A percentile compares a stretch with the other conserved stretches of the same genome.
phyloP scores from a whole-genome alignment of 2,329 filamentous ascomycete species.

The Arachnopeziza araneosa region DNA sequence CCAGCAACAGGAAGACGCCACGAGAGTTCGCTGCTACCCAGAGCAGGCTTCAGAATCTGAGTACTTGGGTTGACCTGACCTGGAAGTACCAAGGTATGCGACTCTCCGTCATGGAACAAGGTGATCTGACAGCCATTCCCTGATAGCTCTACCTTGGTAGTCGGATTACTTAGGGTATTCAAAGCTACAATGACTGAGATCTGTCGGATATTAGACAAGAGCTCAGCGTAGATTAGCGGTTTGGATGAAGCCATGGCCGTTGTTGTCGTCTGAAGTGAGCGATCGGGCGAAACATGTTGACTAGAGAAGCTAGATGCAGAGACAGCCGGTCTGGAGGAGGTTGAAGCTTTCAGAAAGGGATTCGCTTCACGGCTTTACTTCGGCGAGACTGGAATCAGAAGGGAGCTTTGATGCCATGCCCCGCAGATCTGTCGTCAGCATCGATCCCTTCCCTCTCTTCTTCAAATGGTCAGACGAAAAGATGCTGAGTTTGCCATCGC shows the following conservation, averaged over 20 bases:
- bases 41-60: constrained; percentile 16
- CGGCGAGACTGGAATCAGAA: not conserved
- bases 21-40: constrained; percentile 35
- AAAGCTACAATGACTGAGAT: constrained; percentile 53
- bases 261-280: not conserved
- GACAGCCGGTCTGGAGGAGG: not conserved
- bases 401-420: not conserved
- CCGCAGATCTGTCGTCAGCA: not conserved
- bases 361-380: not conserved
- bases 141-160: constrained; percentile 34
- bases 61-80: constrained; percentile 26
- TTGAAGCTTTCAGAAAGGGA: not conserved
- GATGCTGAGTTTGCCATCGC: not conserved
- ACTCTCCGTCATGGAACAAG: constrained; percentile 43
- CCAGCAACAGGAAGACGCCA: constrained; percentile 47
- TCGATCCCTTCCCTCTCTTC: not conserved
- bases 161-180: constrained; percentile 31
- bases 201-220: constrained; percentile 59
- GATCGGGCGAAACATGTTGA: not conserved
- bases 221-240: constrained; percentile 53
- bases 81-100: constrained; percentile 34
- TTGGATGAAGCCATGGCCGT: not conserved
- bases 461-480: not conserved
- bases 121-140: constrained; percentile 41
- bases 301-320: not conserved